Evolutionary conservation across 2,329 filamentous ascomycete species (phyloP).

Genomic region (Pseudocercospora crystallina): DNA sequence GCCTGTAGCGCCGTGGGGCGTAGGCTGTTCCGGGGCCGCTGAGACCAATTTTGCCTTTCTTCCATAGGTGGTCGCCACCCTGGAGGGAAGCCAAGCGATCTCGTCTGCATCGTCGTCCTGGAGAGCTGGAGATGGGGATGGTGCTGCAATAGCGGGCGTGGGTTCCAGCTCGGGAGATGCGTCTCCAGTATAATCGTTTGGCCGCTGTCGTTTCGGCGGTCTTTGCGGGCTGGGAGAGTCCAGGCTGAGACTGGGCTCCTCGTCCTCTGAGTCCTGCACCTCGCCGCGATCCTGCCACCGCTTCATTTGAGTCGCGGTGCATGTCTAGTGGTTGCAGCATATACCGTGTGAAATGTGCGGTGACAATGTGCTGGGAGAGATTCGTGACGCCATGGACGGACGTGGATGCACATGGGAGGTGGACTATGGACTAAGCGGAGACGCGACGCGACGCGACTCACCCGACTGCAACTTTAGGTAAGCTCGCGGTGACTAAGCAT

Average conservation of each 20-base stretch:
- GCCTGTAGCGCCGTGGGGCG: too few relatives aligned
- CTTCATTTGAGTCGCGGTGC: constrained; percentile 42
- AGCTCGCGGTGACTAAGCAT: too few relatives aligned
- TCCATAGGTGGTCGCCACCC: constrained; percentile 25
- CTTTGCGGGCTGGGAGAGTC: constrained; percentile 22
- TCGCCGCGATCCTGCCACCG: constrained; percentile 51
- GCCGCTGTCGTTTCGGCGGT: constrained; percentile 24
- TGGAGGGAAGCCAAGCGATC: constrained; percentile 23
- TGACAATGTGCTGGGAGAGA: too few relatives aligned
- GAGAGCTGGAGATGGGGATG: too few relatives aligned
- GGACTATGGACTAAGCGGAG: background rate
- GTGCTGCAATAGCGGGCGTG: too few relatives aligned
- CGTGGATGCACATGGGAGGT: too few relatives aligned
- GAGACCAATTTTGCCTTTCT: constrained; percentile 14
- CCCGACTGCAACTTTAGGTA: too few relatives aligned
- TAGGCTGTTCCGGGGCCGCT: too few relatives aligned
- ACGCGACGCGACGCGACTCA: background rate
- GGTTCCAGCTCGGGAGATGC: background rate
- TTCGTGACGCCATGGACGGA: too few relatives aligned
- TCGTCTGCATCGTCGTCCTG: constrained; percentile 12
- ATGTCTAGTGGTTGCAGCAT: constrained; percentile 13
- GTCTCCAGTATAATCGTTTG: constrained; percentile 1
- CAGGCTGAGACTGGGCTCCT: constrained; percentile 37
- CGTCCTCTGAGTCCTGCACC: constrained; percentile 54
- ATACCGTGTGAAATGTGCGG: background rate